Evolutionary conservation across 225 moss, liverwort and hornwort genomes (phyloP).

Genomic region (Physcomitrellopsis africana): DNA sequence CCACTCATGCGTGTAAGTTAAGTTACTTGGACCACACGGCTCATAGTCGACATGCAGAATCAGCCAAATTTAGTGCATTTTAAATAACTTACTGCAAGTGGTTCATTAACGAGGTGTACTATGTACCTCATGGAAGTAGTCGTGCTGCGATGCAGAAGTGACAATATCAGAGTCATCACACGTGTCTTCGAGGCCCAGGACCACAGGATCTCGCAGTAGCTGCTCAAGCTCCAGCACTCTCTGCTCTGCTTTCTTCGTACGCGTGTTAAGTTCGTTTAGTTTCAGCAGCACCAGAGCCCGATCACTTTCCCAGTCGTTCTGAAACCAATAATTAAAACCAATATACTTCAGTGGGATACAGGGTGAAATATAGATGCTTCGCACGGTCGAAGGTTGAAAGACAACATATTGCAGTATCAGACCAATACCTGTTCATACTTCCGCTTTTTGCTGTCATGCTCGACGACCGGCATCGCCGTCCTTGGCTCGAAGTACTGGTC

Average conservation of each 20-base stretch:
- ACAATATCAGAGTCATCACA: conserved; percentile 40
- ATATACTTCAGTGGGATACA: conserved; percentile 2
- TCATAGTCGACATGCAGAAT: background rate
- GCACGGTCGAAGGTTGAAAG: background rate
- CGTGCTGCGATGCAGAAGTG: conserved; percentile 33
- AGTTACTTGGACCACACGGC: too few relatives aligned
- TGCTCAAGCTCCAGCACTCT: conserved; percentile 47
- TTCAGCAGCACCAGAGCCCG: conserved; percentile 36
- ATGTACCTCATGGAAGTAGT: conserved; percentile 32
- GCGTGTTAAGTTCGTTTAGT: conserved; percentile 38
- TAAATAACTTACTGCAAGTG: background rate
- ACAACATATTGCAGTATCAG: background rate
- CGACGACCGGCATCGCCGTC: conserved; percentile 2
- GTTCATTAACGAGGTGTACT: background rate
- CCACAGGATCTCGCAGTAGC: conserved; percentile 34
- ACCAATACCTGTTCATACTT: conserved; percentile 30
- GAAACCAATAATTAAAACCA: background rate
- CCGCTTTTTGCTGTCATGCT: conserved; percentile 33
- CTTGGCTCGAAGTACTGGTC: conserved; percentile 32
- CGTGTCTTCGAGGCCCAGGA: conserved; percentile 35
- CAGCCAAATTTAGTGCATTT: background rate
- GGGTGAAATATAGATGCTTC: background rate
- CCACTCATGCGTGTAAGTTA: too few relatives aligned
- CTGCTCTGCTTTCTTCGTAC: conserved; percentile 41
- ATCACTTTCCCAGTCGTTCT: conserved; percentile 45